Percentiles rank a stretch among this genome's conserved stretches.
Evolutionary conservation across 2,329 filamentous ascomycete species (phyloP).

Genomic region (Cladophialophora bantiana): DNA sequence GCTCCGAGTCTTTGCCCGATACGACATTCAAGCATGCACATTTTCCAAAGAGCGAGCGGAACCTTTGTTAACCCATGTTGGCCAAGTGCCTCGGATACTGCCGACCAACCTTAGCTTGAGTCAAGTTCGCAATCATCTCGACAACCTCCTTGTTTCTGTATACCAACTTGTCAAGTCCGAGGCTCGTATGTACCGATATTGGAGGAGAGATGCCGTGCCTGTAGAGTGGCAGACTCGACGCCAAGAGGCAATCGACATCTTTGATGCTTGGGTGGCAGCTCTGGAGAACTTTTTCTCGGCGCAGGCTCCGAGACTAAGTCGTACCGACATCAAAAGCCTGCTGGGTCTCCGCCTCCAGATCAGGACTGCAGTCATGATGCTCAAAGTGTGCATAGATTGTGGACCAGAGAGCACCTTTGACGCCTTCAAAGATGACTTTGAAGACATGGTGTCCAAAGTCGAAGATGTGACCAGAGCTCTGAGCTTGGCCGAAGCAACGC

Average conservation of each 20-base stretch:
- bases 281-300: conserved; percentile 38
- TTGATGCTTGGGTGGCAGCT: conserved; percentile 39
- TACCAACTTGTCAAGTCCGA: conserved; percentile 42
- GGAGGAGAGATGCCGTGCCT: conserved; percentile 35
- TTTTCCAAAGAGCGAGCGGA: conserved; percentile 40
- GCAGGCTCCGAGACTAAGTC: conserved; percentile 19
- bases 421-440: conserved; percentile 38
- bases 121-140: conserved; percentile 40
- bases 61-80: conserved; percentile 29
- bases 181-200: conserved; percentile 41
- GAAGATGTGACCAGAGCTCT: conserved; percentile 38
- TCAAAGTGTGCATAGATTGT: conserved; percentile 39
- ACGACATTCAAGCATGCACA: conserved; percentile 43
- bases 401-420: conserved; percentile 40
- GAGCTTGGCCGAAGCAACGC: conserved; percentile 30
- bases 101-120: conserved; percentile 37
- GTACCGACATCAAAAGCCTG: conserved; percentile 38
- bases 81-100: conserved; percentile 33
- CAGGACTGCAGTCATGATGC: conserved; percentile 40
- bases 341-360: conserved; percentile 41
- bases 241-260: conserved; percentile 36
- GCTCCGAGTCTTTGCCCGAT: conserved; percentile 41
- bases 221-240: conserved; percentile 35
- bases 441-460: conserved; percentile 40
- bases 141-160: conserved; percentile 41